phyloP scores from a whole-genome alignment of 1,284 basidiomycete species.

The Omphalotus olearius region DNA sequence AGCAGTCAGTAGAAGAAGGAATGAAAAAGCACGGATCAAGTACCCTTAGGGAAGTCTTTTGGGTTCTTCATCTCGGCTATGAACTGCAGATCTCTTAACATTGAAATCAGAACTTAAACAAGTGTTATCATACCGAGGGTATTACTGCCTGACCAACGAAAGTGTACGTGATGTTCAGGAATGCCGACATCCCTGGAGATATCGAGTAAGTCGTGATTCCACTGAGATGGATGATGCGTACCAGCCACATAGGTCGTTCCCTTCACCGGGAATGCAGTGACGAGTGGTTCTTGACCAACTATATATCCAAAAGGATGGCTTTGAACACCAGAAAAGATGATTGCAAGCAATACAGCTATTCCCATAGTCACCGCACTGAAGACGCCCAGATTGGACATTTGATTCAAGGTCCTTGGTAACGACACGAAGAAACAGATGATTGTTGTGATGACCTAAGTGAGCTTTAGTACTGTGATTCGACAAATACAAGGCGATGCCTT shows the following conservation, averaged over 20 bases:
- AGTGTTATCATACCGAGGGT: conserved; percentile 28
- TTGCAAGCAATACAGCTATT: conserved; percentile 49
- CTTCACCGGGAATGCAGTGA: conserved; percentile 31
- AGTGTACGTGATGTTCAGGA: conserved; percentile 51
- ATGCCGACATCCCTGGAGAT: conserved; percentile 38
- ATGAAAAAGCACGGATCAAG: conserved; percentile 10
- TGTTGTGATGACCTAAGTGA: conserved; percentile 28
- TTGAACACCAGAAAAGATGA: conserved; percentile 52
- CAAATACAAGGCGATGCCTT: conserved; percentile 16
- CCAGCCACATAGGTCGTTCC: conserved; percentile 57
- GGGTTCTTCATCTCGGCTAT: conserved; percentile 57
- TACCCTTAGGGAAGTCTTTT: conserved; percentile 59
- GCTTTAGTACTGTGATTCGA: neutral
- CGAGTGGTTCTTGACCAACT: conserved; percentile 32
- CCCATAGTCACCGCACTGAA: conserved; percentile 50
- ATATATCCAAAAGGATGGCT: conserved; percentile 35
- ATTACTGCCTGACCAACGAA: conserved; percentile 58
- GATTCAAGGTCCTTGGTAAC: conserved; percentile 48
- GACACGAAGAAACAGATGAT: conserved; percentile 42
- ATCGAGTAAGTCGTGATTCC: neutral
- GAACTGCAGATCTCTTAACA: conserved; percentile 27
- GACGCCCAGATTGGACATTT: conserved; percentile 38
- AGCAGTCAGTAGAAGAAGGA: neutral
- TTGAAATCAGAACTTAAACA: neutral
- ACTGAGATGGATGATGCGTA: conserved; percentile 5